Evolutionary conservation across 2,329 filamentous ascomycete genomes (phyloP).

Genomic region (Bimuria novae-zelandiae): DNA sequence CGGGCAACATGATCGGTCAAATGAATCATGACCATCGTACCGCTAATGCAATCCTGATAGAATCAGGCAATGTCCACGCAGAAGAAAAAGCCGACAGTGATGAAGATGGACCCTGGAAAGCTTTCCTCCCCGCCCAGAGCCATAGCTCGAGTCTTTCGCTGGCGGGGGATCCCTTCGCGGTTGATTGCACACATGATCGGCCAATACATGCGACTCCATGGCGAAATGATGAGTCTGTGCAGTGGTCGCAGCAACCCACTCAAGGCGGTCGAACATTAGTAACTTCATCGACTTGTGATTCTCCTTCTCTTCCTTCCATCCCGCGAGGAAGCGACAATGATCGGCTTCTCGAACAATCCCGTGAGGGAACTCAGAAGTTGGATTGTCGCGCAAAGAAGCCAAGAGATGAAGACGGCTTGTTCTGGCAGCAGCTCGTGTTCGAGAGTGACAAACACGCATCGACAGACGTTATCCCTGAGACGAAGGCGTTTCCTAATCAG

Average conservation of each 20-base stretch:
- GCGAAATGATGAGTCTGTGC: constrained; percentile 16
- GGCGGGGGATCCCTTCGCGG: constrained; percentile 15
- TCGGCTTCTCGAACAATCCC: constrained; percentile 2
- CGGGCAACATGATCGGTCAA: constrained; percentile 18
- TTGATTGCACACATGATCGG: constrained; percentile 22
- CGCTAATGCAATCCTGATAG: constrained; percentile 19
- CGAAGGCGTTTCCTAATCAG: not conserved
- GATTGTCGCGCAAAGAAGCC: not conserved
- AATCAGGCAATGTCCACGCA: constrained; percentile 11
- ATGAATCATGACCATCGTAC: constrained; percentile 15
- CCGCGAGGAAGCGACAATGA: constrained; percentile 12
- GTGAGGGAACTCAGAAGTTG: constrained; percentile 5
- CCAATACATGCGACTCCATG: constrained; percentile 5
- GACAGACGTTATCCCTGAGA: constrained; percentile 6
- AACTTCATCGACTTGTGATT: constrained; percentile 22
- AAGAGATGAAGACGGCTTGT: constrained; percentile 25
- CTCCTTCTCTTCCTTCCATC: constrained; percentile 33
- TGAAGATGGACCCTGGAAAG: constrained; percentile 36
- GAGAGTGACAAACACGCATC: constrained; percentile 20
- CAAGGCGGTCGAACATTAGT: constrained; percentile 23
- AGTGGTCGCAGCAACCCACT: constrained; percentile 35
- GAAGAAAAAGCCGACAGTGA: constrained; percentile 8
- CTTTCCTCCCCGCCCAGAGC: constrained; percentile 26
- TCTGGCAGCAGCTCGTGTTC: constrained; percentile 43
- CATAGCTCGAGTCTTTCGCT: constrained; percentile 27